Evolutionary conservation across 2,329 filamentous ascomycete species (phyloP), one percentile per base, ranked within the genome.

Genomic region (Graphium sp.): DNA sequence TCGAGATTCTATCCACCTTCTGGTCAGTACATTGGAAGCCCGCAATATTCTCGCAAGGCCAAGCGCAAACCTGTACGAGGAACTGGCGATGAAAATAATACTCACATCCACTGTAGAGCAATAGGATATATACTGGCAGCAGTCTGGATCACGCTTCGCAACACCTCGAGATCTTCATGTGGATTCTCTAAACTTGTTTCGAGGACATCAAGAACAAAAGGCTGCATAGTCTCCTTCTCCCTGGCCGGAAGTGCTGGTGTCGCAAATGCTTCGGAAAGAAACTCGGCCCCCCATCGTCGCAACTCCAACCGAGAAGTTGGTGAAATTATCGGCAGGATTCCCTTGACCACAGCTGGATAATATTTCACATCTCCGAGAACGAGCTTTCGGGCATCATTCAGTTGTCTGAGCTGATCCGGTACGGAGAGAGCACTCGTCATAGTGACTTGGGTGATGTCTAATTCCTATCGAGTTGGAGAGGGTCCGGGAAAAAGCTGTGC

Each of bases 251-350:
- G 63, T 14, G 78, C 72, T n/a, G 91, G 89, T 34, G 82, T 91
- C 32, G 89, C 78, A 55, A 98, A 95, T 3, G 85, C 84, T 58
- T 98, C 89, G 32, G 87, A 84, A 24, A 98, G 62, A 47, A 98
- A 98, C 35, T 94, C 85, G 37, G 85, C 77, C 16, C 87, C 89
- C 89, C 89, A 98, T 76, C 85, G 65, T 52, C 84, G 78, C 43
- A 95, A 60, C 52, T 92, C 82, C 32, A 93, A 55, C 35, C 71
- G 66, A 37, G 81, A 67, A 38, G 66, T 63, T 29, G 78, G 70
- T 35, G 76, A 74, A 51, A 94, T 80, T 43, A 95, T 85, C 32
- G 85, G 84, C n/a, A 95, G 60, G 37, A 95, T 83, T 26, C 83
- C 84, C 45, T 82, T 80, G 37, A 98, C 76, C 47, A 98, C 87